Conservation (phyloP, 768 basidiomycete species). For the Lactarius hatsudake region DNA sequence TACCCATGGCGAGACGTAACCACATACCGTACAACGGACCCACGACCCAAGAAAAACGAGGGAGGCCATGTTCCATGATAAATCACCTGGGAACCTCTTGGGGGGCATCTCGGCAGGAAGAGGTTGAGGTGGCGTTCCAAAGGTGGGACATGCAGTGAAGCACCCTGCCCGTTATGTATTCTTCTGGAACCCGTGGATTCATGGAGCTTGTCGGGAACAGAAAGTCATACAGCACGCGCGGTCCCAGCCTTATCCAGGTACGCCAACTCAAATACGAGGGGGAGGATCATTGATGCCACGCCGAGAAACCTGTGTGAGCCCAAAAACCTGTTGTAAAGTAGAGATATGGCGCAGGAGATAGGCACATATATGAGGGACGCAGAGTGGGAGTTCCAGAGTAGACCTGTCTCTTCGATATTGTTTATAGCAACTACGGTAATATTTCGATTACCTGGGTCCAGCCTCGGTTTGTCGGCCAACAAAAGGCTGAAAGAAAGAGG, state of each 20-base stretch:
- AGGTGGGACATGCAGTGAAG: no score
- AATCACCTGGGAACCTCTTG: conserved; percentile 9
- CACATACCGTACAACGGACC: conserved; percentile 20
- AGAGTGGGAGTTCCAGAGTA: no score
- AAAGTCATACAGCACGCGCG: neutral
- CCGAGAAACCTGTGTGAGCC: no score
- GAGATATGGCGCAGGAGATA: no score
- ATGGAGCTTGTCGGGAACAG: neutral
- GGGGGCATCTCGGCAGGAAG: conserved; percentile 9
- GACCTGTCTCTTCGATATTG: no score
- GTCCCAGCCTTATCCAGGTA: neutral
- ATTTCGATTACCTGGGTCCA: no score
- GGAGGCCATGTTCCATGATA: neutral
- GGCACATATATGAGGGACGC: no score
- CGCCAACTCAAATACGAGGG: neutral
- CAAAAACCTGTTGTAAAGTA: no score
- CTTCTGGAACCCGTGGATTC: neutral
- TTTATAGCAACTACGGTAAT: no score
- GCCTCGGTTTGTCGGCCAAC: no score
- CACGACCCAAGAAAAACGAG: conserved; percentile 9
- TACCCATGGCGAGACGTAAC: no score
- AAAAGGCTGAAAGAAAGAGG: no score
- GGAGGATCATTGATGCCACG: neutral
- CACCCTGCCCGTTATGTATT: neutral
- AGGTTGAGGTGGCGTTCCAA: neutral